phyloP scores from a whole-genome alignment of 768 basidiomycete genomes.

The Candolleomyces eurysporus region DNA sequence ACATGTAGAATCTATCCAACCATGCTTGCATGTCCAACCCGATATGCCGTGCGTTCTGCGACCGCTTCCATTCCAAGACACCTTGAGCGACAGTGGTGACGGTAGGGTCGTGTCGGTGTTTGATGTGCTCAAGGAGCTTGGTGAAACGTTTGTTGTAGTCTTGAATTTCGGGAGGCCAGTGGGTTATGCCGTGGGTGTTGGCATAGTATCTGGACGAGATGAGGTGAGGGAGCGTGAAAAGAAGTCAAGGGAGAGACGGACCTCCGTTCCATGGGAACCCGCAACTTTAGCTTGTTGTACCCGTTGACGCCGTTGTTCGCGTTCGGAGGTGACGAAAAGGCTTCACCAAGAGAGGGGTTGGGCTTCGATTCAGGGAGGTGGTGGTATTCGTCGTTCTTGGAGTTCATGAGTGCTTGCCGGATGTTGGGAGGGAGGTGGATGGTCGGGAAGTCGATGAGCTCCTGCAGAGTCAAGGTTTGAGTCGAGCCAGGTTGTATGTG shows the following conservation, averaged over 20 bases:
- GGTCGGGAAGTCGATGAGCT: conserved; percentile 83
- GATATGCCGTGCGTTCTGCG: conserved; percentile 64
- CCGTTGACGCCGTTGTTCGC: conserved; percentile 40
- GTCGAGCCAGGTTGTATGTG: not conserved
- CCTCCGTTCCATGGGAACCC: conserved; percentile 86
- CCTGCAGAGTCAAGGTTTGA: conserved; percentile 45
- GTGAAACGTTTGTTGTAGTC: conserved; percentile 95
- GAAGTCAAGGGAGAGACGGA: conserved; percentile 29
- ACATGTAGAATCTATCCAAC: conserved; percentile 97
- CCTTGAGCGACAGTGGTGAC: conserved; percentile 95
- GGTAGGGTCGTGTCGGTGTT: conserved; percentile 93
- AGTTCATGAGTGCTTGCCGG: conserved; percentile 59
- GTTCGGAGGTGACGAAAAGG: conserved; percentile 18
- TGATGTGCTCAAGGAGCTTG: conserved; percentile 81
- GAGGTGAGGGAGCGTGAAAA: conserved; percentile 7
- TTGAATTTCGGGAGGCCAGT: conserved; percentile 90
- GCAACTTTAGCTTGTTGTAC: conserved; percentile 59
- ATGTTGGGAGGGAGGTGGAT: conserved; percentile 68
- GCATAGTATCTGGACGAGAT: conserved; percentile 73
- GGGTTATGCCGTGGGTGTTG: conserved; percentile 53
- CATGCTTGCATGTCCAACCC: conserved; percentile 90
- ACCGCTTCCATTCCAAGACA: conserved; percentile 92
- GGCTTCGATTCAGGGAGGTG: conserved; percentile 70
- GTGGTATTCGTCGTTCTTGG: conserved; percentile 41
- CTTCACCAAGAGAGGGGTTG: conserved; percentile 64